Percentiles rank a stretch among this genome's conserved stretches.
These are phyloP conservation scores for Yamadazyma dushanensis DNA, from an alignment of 1,139 yeast genomes.

Conservation along the genomic window DNA sequence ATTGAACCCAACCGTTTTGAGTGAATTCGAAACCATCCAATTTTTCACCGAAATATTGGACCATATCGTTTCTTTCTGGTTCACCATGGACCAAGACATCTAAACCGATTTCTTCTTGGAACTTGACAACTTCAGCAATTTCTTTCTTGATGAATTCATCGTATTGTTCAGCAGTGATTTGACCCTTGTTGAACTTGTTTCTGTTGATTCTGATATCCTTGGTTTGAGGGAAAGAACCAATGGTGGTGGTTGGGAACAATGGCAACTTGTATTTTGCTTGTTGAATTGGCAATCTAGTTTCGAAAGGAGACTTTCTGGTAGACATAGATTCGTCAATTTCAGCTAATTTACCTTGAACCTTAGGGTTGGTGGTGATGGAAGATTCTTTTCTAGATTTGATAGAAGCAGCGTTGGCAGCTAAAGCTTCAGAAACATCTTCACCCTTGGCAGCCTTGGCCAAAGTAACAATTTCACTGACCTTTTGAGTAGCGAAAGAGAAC, in stretches of 20 bases:
- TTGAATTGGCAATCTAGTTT: slow-evolving; percentile 84
- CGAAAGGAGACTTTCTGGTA: slow-evolving; percentile 85
- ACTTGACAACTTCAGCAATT: slow-evolving; percentile 91
- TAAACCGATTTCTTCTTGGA: slow-evolving; percentile 98
- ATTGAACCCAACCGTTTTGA: slow-evolving; percentile 99
- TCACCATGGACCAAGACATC: slow-evolving; percentile 99
- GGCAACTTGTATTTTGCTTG: slow-evolving; percentile 88
- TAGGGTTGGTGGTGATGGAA: slow-evolving; percentile 84
- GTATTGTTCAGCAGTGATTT: slow-evolving; percentile 90
- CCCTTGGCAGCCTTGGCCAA: slow-evolving; percentile 88
- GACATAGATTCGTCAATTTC: slow-evolving; percentile 77
- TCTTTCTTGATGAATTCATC: slow-evolving; percentile 95
- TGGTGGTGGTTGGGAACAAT: slow-evolving; percentile 98
- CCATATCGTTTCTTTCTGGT: slow-evolving; percentile 99
- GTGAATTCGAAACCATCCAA: slow-evolving; percentile 98
- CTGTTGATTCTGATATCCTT: slow-evolving; percentile 98
- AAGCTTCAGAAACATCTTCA: slow-evolving; percentile 63
- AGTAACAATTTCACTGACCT: slow-evolving; percentile 85
- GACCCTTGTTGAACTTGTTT: slow-evolving; percentile 97
- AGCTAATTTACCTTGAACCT: slow-evolving; percentile 86
- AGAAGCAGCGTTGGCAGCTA: slow-evolving; percentile 85
- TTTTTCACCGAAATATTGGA: slow-evolving; percentile 99
- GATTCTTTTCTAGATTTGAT: slow-evolving; percentile 86
- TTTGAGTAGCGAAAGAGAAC: slow-evolving; percentile 98
- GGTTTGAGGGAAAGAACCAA: slow-evolving; percentile 99